phyloP scores from a whole-genome alignment of 2,329 filamentous ascomycete species.

The Aspergillus udagawae region DNA sequence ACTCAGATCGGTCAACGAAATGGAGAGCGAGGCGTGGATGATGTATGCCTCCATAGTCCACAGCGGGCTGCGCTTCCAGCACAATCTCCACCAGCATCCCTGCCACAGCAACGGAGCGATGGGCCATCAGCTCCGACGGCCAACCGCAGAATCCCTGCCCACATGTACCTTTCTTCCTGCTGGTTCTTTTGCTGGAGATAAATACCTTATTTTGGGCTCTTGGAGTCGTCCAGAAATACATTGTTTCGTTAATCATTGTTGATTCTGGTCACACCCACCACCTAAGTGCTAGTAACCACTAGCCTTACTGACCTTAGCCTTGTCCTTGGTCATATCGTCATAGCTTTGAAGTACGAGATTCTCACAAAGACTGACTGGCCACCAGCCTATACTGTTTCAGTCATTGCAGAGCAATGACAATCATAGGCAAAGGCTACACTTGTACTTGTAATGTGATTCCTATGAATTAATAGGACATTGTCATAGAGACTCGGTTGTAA shows the following conservation, averaged over 20 bases:
- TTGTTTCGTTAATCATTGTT: not conserved
- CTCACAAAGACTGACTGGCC: not conserved
- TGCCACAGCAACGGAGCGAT: constrained; percentile 32
- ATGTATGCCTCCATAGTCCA: constrained; percentile 3
- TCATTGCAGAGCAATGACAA: not conserved
- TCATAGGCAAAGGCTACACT: not conserved
- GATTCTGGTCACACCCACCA: not conserved
- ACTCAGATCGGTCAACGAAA: not conserved
- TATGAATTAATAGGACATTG: not conserved
- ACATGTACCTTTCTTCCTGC: not conserved
- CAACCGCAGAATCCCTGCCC: not conserved
- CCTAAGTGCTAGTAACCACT: not conserved
- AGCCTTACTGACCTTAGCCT: not conserved
- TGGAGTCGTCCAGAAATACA: not conserved
- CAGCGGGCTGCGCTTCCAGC: constrained; percentile 11
- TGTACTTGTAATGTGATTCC: not conserved
- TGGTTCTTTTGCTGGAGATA: not conserved
- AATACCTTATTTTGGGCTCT: not conserved
- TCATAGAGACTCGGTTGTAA: no score
- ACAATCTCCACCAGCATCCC: constrained; percentile 27
- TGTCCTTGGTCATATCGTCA: not conserved
- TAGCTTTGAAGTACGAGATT: not conserved
- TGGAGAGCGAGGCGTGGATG: constrained; percentile 1
- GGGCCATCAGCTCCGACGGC: not conserved
- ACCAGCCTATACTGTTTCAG: no score